Evolutionary conservation across 305 asterid species (phyloP), one percentile per base, ranked within the genome.

Genomic region (Fraxinus floribunda): DNA sequence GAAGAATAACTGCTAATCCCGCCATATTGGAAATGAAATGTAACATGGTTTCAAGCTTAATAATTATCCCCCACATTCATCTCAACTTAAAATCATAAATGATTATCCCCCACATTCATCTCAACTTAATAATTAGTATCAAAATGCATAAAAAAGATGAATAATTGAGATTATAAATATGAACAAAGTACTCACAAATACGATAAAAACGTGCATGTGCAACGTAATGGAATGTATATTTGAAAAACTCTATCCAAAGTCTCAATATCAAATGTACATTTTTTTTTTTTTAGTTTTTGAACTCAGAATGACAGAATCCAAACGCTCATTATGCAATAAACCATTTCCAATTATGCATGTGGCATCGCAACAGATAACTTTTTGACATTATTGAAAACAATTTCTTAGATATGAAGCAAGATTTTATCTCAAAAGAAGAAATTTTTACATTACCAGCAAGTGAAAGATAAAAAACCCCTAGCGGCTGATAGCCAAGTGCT

Each of bases 401-500:
- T 26, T 26, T 77, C 39, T 52, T 26, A n/a, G 68, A 75, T 78
- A 66, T 46, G 20, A 78, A 80, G 77, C 44, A 24, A 75, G 18
- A 78, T 75, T 13, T 36, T 30, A 55, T 64, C 57, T 13, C 79
- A 70, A 72, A 49, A 76, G 70, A 18, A 20, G 80, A 22, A 73
- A 82, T 7, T 39, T 49, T 72, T 30, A 26, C 57, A 75, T 73
- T 77, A 83, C 85, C 85, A 72, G 81, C 80, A 66, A 78, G 16
- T 30, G 86, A 83, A 20, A 83, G 81, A 77, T 57, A 35, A 80
- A 79, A 79, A 46, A 22, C 11, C 82, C 64, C 81, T 10, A 76
- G 34, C 60, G 71, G 73, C 79, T 32, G 55, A 79, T 57, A 80
- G 82, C 86, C 84, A 71, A 77, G 57, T 76, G 83, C 81, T 72